Evolutionary conservation across 805 yeast species (phyloP).

Genomic region (Vanderwaltozyma yarrowii): DNA sequence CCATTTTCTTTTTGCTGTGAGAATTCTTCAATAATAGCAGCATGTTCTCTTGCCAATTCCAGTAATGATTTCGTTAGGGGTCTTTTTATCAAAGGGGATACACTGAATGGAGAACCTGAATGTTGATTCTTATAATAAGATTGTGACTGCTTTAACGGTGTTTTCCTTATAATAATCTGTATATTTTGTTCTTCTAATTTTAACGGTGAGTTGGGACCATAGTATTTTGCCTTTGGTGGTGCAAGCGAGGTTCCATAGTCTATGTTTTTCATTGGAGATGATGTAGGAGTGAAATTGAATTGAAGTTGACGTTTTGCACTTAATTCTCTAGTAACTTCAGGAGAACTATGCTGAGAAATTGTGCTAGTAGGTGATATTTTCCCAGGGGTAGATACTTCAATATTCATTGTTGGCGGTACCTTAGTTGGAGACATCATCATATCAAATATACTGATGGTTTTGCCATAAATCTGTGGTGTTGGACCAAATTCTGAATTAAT

Average conservation of each 20-base stretch:
- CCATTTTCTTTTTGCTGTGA: slow-evolving; percentile 7
- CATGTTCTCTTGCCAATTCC: slow-evolving; percentile 26
- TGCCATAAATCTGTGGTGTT: slow-evolving; percentile 77
- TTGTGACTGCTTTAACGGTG: slow-evolving; percentile 2
- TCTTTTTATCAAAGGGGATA: slow-evolving; percentile 25
- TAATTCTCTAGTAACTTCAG: not conserved
- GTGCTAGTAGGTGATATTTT: slow-evolving; percentile 8
- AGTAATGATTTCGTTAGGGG: slow-evolving; percentile 16
- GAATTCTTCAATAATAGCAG: slow-evolving; percentile 17
- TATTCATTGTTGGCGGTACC: not conserved
- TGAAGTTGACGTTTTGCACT: slow-evolving; percentile 13
- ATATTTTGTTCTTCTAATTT: slow-evolving; percentile 28
- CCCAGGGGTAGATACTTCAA: slow-evolving; percentile 1
- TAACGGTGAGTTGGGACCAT: slow-evolving; percentile 25
- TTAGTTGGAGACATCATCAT: slow-evolving; percentile 28
- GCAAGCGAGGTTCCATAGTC: too few species aligned
- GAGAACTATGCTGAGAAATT: not conserved
- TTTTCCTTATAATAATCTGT: slow-evolving; percentile 19
- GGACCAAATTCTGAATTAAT: slow-evolving; percentile 52
- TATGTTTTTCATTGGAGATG: slow-evolving; percentile 17
- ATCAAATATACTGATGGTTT: slow-evolving; percentile 65
- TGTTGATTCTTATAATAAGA: not conserved
- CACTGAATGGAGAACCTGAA: slow-evolving; percentile 9
- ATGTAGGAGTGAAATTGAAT: slow-evolving; percentile 12
- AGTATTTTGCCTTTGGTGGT: slow-evolving; percentile 6